Evolutionary conservation across 352 stramenopile species (phyloP), one percentile per base, ranked within the genome.

Genomic region (Phytophthora ohioensis): DNA sequence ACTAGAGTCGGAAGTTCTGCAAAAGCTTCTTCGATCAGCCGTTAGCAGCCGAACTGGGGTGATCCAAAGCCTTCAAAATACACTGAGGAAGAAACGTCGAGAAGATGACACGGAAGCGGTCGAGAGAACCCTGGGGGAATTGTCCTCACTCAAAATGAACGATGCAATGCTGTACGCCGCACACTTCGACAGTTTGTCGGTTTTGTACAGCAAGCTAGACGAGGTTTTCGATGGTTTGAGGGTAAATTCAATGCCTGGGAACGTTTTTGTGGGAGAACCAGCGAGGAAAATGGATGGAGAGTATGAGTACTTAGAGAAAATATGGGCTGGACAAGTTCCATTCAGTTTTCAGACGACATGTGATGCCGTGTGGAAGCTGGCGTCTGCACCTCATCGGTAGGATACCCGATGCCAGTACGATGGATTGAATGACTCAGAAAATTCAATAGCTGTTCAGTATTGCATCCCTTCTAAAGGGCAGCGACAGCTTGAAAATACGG

Each of bases 291-390:
- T 53, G 46, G 46, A 38, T 53, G 46, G 46, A 38, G 46, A 53
- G 30, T 36, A 21, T 4, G 46, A 53, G 27, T 53, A 53, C 9
- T 53, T 53, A 1, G 21, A 53, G 30, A 53, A 53, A 53, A 21
- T 9, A 9, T 53, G 46, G 46, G 21, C 36, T 8, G 46, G 46
- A 7, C 35, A 6, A 53, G 46, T 53, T 53, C 46, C 46, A 10
- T 53, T 53, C 21, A 53, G 21, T 5, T 53, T 36, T 36, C 21
- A 53, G n/a, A 12, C 3, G 46, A 53, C 46, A n/a, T 53, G 46
- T 38, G 30, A 53, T 11, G 46, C 46, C 12, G 21, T 53, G 21
- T 53, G 46, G 46, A 17, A n/a, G 9, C 21, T 53, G 11, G 21
- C 27, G 5, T 11, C 46, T 17, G 46, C 30, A 1, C 46, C 46